phyloP scores from a whole-genome alignment of 768 basidiomycete species.

The Pisolithus orientalis region DNA sequence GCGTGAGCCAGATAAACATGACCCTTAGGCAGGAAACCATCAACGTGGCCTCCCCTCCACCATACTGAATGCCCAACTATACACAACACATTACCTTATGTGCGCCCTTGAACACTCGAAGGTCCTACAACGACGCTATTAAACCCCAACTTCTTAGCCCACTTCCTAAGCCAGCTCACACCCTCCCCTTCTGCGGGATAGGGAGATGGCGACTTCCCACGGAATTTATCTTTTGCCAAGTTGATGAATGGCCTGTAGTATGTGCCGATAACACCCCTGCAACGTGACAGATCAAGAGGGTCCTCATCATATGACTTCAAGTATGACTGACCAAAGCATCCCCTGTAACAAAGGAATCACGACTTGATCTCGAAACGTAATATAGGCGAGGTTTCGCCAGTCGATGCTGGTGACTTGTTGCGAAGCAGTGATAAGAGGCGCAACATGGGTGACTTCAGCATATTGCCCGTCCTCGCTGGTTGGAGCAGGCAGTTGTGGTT shows the following conservation, averaged over 20 bases:
- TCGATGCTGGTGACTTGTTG: slow-evolving; percentile 38
- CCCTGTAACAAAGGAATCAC: slow-evolving; percentile 65
- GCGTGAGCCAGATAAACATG: too few species aligned
- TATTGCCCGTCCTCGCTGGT: slow-evolving; percentile 16
- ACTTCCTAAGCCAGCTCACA: slow-evolving; percentile 26
- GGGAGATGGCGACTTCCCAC: slow-evolving; percentile 2
- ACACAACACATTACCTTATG: background rate
- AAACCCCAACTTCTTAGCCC: slow-evolving; percentile 24
- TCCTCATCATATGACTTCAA: background rate
- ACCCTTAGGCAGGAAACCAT: too few species aligned
- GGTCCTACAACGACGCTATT: slow-evolving; percentile 23
- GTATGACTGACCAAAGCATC: slow-evolving; percentile 48
- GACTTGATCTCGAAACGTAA: slow-evolving; percentile 64
- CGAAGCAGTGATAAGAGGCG: slow-evolving; percentile 21
- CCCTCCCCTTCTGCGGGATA: slow-evolving; percentile 23
- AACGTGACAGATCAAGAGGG: slow-evolving; percentile 1
- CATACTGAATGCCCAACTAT: background rate
- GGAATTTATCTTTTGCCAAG: slow-evolving; percentile 16
- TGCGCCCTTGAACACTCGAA: slow-evolving; percentile 11
- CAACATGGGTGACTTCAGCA: slow-evolving; percentile 20
- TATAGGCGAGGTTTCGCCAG: slow-evolving; percentile 56
- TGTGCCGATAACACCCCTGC: slow-evolving; percentile 25
- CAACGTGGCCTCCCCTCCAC: too few species aligned
- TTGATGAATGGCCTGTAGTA: slow-evolving; percentile 26
- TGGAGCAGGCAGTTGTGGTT: slow-evolving; percentile 6